Evolutionary conservation across 371 early-diverging fungal species (phyloP).

Genomic region (Lichtheimia corymbifera): DNA sequence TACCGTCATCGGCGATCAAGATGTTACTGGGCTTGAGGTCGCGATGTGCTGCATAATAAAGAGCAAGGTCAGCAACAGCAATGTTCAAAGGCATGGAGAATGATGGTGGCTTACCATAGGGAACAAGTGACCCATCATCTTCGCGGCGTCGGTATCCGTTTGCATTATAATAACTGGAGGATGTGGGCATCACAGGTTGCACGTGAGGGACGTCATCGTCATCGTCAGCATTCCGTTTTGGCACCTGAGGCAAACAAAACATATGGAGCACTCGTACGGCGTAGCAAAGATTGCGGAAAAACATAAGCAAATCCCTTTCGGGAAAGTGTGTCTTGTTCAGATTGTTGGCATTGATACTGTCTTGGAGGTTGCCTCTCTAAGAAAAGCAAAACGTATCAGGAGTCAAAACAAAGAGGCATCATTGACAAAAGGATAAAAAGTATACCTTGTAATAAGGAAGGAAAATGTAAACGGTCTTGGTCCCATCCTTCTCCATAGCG

Average conservation of each 20-base stretch:
- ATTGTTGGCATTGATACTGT: conserved; percentile 58
- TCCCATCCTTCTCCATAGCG: conserved; percentile 55
- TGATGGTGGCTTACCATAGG: conserved; percentile 24
- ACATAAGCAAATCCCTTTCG: conserved; percentile 58
- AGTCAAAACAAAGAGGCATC: background rate
- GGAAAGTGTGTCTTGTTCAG: conserved; percentile 52
- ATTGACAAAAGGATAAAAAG: too few species aligned
- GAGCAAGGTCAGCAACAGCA: background rate
- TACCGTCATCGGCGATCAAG: conserved; percentile 62
- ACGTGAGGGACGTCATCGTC: conserved; percentile 12
- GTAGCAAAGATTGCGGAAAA: conserved; percentile 66
- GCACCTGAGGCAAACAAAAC: conserved; percentile 50
- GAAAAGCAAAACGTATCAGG: too few species aligned
- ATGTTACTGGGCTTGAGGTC: conserved; percentile 75
- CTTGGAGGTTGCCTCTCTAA: conserved; percentile 59
- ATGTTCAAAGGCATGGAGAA: background rate
- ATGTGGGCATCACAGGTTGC: conserved; percentile 8
- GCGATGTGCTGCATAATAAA: conserved; percentile 55
- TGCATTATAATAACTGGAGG: conserved; percentile 1
- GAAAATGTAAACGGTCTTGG: conserved; percentile 64
- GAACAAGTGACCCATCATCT: conserved; percentile 17
- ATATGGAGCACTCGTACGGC: conserved; percentile 63
- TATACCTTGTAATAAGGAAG: conserved; percentile 62
- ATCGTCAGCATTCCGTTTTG: conserved; percentile 30
- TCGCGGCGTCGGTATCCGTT: conserved; percentile 2